These are phyloP conservation scores for Rhododendron henanense DNA, from an alignment of 148 eudicot genomes.

Conservation along the genomic window DNA sequence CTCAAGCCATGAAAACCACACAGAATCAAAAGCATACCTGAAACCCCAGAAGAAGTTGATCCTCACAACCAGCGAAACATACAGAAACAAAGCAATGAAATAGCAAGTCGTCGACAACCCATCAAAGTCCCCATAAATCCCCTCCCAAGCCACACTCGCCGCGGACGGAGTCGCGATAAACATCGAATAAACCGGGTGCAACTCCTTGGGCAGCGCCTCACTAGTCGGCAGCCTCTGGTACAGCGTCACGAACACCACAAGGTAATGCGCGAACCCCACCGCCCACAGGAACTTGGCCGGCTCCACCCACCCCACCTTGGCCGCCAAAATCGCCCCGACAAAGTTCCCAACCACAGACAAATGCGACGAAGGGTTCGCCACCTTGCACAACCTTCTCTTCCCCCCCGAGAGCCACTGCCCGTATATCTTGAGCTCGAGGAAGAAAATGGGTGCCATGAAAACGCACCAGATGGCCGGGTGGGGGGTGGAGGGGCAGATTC, in stretches of 20 bases:
- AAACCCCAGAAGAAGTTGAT: constrained; percentile 83
- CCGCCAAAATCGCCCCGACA: constrained; percentile 84
- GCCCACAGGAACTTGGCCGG: constrained; percentile 96
- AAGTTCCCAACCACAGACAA: constrained; percentile 89
- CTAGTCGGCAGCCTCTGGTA: constrained; percentile 92
- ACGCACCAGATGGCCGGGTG: constrained; percentile 68
- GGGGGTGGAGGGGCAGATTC: constrained; percentile 31
- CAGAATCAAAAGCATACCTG: constrained; percentile 32
- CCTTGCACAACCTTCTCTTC: constrained; percentile 70
- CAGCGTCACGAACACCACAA: constrained; percentile 84
- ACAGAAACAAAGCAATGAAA: constrained; percentile 89
- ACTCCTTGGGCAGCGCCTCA: constrained; percentile 84
- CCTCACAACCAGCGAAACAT: constrained; percentile 71
- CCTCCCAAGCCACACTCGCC: constrained; percentile 90
- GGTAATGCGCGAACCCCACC: constrained; percentile 84
- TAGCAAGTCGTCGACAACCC: constrained; percentile 80
- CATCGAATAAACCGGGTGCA: constrained; percentile 95
- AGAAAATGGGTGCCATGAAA: constrained; percentile 61
- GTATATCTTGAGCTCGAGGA: constrained; percentile 86
- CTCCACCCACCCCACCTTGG: constrained; percentile 75
- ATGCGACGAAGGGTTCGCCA: constrained; percentile 90
- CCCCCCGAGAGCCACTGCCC: constrained; percentile 99
- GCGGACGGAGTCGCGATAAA: constrained; percentile 93
- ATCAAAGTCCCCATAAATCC: constrained; percentile 83
- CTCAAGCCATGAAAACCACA: not conserved